Base-by-base conservation (phyloP, 352 stramenopile genomes). In the Phytophthora constricta region DNA sequence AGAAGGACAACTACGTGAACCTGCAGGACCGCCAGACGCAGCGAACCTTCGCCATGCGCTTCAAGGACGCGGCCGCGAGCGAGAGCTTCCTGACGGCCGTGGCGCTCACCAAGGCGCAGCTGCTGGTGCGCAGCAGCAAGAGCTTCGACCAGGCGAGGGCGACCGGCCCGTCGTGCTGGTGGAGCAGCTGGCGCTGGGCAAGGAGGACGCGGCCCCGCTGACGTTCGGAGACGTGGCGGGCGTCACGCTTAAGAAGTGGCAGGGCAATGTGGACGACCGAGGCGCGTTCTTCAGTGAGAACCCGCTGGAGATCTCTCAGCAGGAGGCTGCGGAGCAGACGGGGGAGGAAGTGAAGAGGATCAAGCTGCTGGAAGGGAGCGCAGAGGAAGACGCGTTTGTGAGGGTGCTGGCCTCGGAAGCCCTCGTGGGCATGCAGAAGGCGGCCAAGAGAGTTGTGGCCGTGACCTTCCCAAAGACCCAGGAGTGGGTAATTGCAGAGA, bases 1-100 rank as follows among this genome's bases (percentile, higher is more conserved):
- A 94, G 64, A 79, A 90, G 43, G 81, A 92, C 65, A 59, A 88
- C 54, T 92, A 94, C 63, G 80, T 91, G 13, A 86, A 86, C 62
- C 90, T 92, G 53, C 82, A 86, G 52, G 77, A 86, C 33, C 58
- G 58, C 19, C 51, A 74, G 19, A 62, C 66, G 45, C 80, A 90
- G 54, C 57, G 75, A 16, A 87, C 89, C 69, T 94, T 78, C 66
- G 84, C 86, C 20, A 87, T 94, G 84, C 84, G 84, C 42, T 94
- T 94, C 64, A 82, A 84, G 25, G 86, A 92, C 57, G 72, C 70
- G 0, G 42, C 37, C 9, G 61, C 64, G 7, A 67, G 77, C 39
- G 59, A 65, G 13, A 56, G 51, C 7, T 92, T 92, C 62, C 71
- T 92, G 0, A 54, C 58, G 4, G 80, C 82, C 1, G 73, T 87